Evolutionary conservation across 2,329 filamentous ascomycete species (phyloP), one percentile per base, ranked within the genome.

Genomic region (Trichoderma hamatum): DNA sequence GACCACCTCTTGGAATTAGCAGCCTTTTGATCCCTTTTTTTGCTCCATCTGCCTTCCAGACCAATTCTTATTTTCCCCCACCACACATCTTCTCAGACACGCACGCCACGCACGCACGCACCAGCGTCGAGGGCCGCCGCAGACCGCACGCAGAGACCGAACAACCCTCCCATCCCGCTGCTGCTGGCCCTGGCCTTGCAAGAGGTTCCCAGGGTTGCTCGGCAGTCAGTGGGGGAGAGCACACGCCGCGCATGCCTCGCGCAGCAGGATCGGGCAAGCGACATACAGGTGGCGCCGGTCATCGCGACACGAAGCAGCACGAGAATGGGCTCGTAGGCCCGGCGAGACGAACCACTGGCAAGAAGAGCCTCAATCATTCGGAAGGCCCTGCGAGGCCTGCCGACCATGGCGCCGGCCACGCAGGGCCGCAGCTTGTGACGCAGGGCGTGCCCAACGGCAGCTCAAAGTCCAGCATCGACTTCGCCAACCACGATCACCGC

Each of bases 301-400:
- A 89, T 80, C 89, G 89, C 83, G 90, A 90, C 82, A 88, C 85
- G 77, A 89, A 91, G 80, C 91, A 91, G 80, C 91, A 96, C 83
- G 94, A 97, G 83, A 94, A 92, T 90, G 93, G 93, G 78, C 85
- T 93, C 80, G 91, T 94, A 85, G 90, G 90, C 76, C 78, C 80
- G 70, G 78, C 76, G 62, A 82, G 80, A 74, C 80, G 80, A 75
- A 72, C 75, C 68, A 73, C 77, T 56, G 77, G 76, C 73, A 81
- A 76, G 72, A 87, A 84, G 80, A 84, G 81, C 76, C 82, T 83
- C 75, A 78, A 77, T 72, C 81, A 81, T 71, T 75, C 82, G 75
- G 80, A 84, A 76, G 77, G 74, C 75, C 74, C 79, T 75, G 76
- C 76, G 68, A 78, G 77, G 74, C 72, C 76, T 69, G 72, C 74